phyloP scores from a whole-genome alignment of 176 grass and related monocot species.

The Oryza coarctata region DNA sequence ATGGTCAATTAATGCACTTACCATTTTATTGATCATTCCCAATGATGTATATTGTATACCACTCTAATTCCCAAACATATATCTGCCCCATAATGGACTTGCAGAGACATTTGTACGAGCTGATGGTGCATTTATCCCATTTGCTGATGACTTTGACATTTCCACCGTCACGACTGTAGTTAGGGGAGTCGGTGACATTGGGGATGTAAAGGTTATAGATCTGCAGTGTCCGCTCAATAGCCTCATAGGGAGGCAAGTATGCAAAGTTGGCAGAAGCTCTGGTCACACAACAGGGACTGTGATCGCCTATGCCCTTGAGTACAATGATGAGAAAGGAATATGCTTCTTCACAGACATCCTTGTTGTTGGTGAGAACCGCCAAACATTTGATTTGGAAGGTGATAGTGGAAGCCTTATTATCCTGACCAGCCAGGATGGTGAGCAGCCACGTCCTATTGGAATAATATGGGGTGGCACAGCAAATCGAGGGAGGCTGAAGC shows the following conservation, averaged over 20 bases:
- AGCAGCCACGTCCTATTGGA: conserved; percentile 80
- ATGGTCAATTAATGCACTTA: neutral
- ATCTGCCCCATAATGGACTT: conserved; percentile 36
- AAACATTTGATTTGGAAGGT: conserved; percentile 95
- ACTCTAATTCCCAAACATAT: conserved; percentile 62
- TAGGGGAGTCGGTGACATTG: conserved; percentile 78
- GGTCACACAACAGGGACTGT: conserved; percentile 89
- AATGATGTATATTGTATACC: conserved; percentile 23
- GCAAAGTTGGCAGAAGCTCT: conserved; percentile 91
- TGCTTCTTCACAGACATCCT: conserved; percentile 97
- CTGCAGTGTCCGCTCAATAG: conserved; percentile 77
- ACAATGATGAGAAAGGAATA: conserved; percentile 97
- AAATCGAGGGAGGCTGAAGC: conserved; percentile 88
- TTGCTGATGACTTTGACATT: conserved; percentile 84
- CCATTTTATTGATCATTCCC: conserved; percentile 3
- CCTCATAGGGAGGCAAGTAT: conserved; percentile 80
- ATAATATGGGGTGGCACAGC: conserved; percentile 97
- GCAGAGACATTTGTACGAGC: conserved; percentile 99
- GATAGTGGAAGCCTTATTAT: conserved; percentile 94
- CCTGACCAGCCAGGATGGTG: conserved; percentile 62
- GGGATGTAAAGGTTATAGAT: conserved; percentile 83
- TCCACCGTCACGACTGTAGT: conserved; percentile 75
- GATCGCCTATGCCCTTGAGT: conserved; percentile 91
- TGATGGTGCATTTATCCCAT: conserved; percentile 91
- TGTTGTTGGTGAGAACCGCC: conserved; percentile 88